Base-by-base conservation (phyloP, 2,329 filamentous ascomycete species). In the Neoascochyta sp. region DNA sequence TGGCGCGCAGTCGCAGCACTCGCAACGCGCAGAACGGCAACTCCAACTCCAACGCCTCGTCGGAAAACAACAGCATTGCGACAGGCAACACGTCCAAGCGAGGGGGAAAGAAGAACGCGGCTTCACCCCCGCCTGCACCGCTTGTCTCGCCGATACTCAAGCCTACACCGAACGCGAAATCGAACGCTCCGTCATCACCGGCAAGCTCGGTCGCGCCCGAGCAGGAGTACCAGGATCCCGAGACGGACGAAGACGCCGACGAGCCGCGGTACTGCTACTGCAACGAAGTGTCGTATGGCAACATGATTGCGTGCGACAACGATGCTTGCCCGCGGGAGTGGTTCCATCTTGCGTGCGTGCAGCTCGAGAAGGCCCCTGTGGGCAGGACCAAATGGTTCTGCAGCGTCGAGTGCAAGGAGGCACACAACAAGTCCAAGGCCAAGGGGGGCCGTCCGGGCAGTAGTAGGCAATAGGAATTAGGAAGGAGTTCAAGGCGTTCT, bases 281-380 rank as follows among this genome's bases (percentile, higher is more conserved):
- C 51, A 76, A 77, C 27, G 74, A 75, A 41, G 77, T 80, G 20
- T 76, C 71, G 41, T 80, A 80, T 50, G 78, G 78, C 11, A 75
- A 80, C 50, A 82, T 82, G 78, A 74, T 82, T 22, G 78, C 76
- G 9, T 82, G 78, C 50, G 78, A 82, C 55, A 81, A 81, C 52
- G 75, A 78, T 20, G 66, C 70, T 34, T 82, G 78, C 60, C 70
- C 73, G 9, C 73, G 75, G 41, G 77, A 82, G 54, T 82, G 78
- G 78, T 82, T 82, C 58, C 78, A 82, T 65, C 70, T 80, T 57
- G 74, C 71, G 22, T 82, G 78, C 47, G 76, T 80, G 29, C 74
- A 76, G 12, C 63, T 82, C 48, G 75, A 71, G 23, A 72, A 74
- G 45, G 73, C 78, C 44, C 78, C 78, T 1, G 67, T 68, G 10